Evolutionary conservation across 2,329 filamentous ascomycete species (phyloP), one percentile per base, ranked within the genome.

Genomic region (Curvularia lunata): DNA sequence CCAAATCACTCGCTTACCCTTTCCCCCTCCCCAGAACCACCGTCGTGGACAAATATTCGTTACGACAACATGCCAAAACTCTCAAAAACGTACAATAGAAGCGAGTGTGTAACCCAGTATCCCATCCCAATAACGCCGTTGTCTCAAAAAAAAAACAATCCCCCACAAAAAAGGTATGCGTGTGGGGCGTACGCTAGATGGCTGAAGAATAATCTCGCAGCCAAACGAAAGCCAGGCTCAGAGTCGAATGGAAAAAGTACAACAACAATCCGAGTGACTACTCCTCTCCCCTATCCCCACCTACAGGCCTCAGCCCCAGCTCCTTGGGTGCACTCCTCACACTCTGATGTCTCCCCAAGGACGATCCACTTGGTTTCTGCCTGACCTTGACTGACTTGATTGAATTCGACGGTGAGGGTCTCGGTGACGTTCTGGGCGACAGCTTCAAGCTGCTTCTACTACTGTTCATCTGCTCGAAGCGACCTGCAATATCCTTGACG

Each of bases 401-500:
- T 0, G 63, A 67, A 4, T 66, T 62, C 4, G 56, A 56, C 0
- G 68, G 70, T 1, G 59, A 64, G 0, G 69, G 70, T 21, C 64
- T 30, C 0, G 69, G 70, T 0, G 52, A 59, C 8, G 59, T 21
- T 3, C 61, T 53, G 4, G 64, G 63, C 3, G 61, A 60, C 6
- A 34, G 42, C 10, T 59, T 50, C 1, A 61, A 58, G 6, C 43
- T 46, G 6, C 32, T 16, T 13, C 4, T 47, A 2, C 51, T 18
- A 12, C n/a, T 42, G 12, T 34, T 58, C 56, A 74, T 45, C 28
- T 71, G 66, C 40, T 75, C 73, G 28, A 74, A 75, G 2, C 57
- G 65, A 0, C 71, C 71, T 1, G 70, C 71, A 0, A 75, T 54
- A 42, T 74, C 63, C n/a, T 65, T 72, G 16, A 75, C 73, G 2